Evolutionary conservation across 441 rosid species (phyloP).

Genomic region (Kokia cookei): DNA sequence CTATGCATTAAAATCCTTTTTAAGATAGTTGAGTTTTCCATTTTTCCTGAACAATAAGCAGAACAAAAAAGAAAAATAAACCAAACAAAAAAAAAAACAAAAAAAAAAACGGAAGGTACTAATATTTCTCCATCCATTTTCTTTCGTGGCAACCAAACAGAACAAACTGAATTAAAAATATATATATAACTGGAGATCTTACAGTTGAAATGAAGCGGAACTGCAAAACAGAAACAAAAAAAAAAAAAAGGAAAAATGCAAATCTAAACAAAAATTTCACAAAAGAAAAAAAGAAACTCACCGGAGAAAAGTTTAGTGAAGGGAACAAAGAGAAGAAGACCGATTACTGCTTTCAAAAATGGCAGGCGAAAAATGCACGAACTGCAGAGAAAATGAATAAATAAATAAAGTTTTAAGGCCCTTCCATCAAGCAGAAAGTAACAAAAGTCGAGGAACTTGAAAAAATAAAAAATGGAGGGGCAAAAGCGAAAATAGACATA

Average conservation of each 20-base stretch:
- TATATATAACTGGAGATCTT: neutral
- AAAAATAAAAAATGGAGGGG: slow-evolving; percentile 15
- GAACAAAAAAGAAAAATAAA: neutral
- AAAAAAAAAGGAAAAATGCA: neutral
- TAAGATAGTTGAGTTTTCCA: neutral
- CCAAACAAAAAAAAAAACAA: neutral
- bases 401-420: slow-evolving; percentile 25
- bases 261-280: neutral
- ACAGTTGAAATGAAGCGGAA: neutral
- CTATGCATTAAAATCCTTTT: neutral
- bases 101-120: neutral
- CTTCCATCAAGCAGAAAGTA: slow-evolving; percentile 47
- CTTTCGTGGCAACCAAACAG: neutral
- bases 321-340: slow-evolving; percentile 6
- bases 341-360: slow-evolving; percentile 8
- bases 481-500: slow-evolving; percentile 27
- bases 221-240: neutral
- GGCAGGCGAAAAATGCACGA: slow-evolving; percentile 20
- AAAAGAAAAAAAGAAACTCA: neutral
- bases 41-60: neutral
- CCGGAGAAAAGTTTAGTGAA: slow-evolving; percentile 11
- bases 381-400: slow-evolving; percentile 7
- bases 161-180: neutral
- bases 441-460: slow-evolving; percentile 33
- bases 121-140: neutral